phyloP scores from a whole-genome alignment of 257 asterid genomes.

The Ophiorrhiza pumila region DNA sequence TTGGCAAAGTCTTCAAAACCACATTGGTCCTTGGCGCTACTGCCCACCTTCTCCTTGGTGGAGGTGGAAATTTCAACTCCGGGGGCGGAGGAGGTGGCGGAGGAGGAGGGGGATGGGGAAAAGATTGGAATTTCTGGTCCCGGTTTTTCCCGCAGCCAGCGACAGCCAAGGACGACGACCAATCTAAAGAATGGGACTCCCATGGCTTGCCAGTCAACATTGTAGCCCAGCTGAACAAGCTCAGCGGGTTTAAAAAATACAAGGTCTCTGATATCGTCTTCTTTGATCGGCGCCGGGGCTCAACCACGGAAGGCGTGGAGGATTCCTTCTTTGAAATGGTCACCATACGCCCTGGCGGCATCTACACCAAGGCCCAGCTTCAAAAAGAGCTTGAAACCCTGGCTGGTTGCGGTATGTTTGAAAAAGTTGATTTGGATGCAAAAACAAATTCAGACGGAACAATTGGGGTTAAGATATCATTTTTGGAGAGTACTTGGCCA shows the following conservation, averaged over 20 bases:
- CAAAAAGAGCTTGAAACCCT: conserved; percentile 86
- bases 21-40: conserved; percentile 59
- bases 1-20: conserved; percentile 19
- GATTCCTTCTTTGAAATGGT: conserved; percentile 96
- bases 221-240: conserved; percentile 73
- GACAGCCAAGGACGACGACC: conserved; percentile 75
- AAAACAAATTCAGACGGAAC: conserved; percentile 89
- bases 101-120: conserved; percentile 49
- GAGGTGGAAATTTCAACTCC: conserved; percentile 27
- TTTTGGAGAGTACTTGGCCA: conserved; percentile 83
- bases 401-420: conserved; percentile 88
- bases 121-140: conserved; percentile 60
- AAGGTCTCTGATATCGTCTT: conserved; percentile 80
- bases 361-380: conserved; percentile 83
- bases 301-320: conserved; percentile 60
- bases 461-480: conserved; percentile 60
- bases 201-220: conserved; percentile 93
- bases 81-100: conserved; percentile 43
- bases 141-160: conserved; percentile 45
- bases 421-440: conserved; percentile 79
- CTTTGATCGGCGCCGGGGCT: conserved; percentile 57
- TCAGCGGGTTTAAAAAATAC: conserved; percentile 84
- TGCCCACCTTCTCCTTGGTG: conserved; percentile 40
- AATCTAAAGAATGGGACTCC: conserved; percentile 75
- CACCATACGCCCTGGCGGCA: conserved; percentile 79